These are phyloP conservation scores for Microcyclospora tardicrescens DNA, from an alignment of 2,329 filamentous ascomycete genomes.

Conservation along the genomic window DNA sequence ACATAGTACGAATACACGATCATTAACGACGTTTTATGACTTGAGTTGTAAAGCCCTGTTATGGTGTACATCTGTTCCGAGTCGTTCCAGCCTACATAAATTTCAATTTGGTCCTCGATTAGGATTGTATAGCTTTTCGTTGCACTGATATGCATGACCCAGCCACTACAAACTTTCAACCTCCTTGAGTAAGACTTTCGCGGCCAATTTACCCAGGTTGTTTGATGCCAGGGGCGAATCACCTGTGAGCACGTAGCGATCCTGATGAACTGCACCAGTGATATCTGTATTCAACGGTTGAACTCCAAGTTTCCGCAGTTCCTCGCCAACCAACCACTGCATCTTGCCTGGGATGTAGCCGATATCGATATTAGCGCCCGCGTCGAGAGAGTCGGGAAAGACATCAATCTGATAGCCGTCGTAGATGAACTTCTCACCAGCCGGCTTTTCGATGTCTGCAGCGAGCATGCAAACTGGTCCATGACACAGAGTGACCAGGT, in stretches of 20 bases:
- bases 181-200: conserved; percentile 8
- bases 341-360: conserved; percentile 14
- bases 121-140: too few species aligned
- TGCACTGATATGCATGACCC: too few species aligned
- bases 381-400: conserved; percentile 11
- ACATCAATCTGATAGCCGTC: conserved; percentile 9
- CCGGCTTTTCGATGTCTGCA: conserved; percentile 6
- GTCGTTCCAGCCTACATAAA: too few species aligned
- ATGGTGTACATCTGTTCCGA: too few species aligned
- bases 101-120: too few species aligned
- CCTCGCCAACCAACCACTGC: conserved; percentile 11
- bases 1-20: too few species aligned
- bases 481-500: conserved; percentile 10
- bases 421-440: conserved; percentile 10
- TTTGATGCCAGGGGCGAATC: conserved; percentile 14
- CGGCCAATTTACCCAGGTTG: conserved; percentile 10
- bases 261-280: conserved; percentile 9
- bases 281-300: conserved; percentile 7
- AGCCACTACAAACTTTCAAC: conserved; percentile 1
- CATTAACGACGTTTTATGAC: too few species aligned
- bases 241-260: conserved; percentile 10
- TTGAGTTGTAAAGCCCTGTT: too few species aligned
- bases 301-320: conserved; percentile 8
- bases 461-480: conserved; percentile 10
- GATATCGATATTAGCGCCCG: conserved; percentile 11